Base-by-base conservation (phyloP, 1,284 basidiomycete genomes). In the Anthracocystis walkeri region DNA sequence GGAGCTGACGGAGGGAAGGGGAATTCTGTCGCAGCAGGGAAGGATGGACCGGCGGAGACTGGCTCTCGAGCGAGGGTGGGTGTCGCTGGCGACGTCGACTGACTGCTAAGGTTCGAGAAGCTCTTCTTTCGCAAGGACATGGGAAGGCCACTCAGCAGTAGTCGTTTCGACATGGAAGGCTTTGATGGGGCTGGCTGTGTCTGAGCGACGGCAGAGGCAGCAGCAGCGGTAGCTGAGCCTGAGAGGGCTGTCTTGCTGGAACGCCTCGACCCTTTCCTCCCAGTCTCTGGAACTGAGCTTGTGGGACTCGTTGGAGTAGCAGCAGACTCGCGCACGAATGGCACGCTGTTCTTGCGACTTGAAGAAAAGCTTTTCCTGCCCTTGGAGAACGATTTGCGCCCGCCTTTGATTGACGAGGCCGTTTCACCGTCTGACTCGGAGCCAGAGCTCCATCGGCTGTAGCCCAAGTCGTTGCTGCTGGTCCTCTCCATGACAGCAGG, bases 371-470 rank as follows among this genome's bases (percentile, higher is more conserved):
- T 71, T 45, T 76, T 80, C 12, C 66, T 50, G 12, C 58, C 59
- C 21, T 55, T 68, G 16, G 72, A 67, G 33, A 69, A 64, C n/a
- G 73, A 65, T n/a, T 60, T 69, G 29, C 65, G 60, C 6, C 57
- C 58, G 21, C 52, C 56, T 21, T 54, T 69, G 53, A 29, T 63
- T 27, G 75, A 62, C 40, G 46, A n/a, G 20, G 54, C 58, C 21
- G 57, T 46, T 10, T 71, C 77, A 20, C 58, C 71, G 2, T 77
- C 77, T 4, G 68, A 70, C 20, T 80, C 78, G 12, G 78, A 80
- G 7, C 77, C 78, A 5, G 78, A 80, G 58, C 78, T 80, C 78
- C 78, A 80, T 27, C 70, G 58, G 42, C 77, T 78, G 49, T 58
- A 68, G 59, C 63, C 59, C 16, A 52, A 16, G 2, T 62, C 62